Evolutionary conservation across 805 yeast genomes (phyloP), one percentile per base, ranked within the genome.

Genomic region (Candida oleophila): DNA sequence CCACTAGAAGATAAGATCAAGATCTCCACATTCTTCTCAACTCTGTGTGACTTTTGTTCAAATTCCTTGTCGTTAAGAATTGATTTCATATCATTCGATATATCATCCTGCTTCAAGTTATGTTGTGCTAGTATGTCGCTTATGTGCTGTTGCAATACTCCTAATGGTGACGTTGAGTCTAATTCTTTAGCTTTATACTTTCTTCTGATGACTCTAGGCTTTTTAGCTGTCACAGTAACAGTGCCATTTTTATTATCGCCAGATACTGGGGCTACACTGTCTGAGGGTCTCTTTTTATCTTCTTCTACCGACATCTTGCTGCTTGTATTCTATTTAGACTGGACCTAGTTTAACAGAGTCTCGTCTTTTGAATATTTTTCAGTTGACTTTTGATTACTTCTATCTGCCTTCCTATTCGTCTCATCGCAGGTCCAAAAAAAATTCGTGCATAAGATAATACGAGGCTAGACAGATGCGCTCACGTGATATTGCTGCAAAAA

Each of bases 131-230:
- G 60, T 9, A 90, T 56, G 42, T 79, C 82, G 30, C 79, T 74
- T 48, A 91, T 87, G 62, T 91, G 97, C 50, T 72, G 72, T 51
- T 82, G 79, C 38, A 92, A 73, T 4, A 89, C 87, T 5, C 97
- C 97, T 34, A 82, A 67, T 5, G 96, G 89, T 1, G 94, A 78
- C 0, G 95, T 87, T 28, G 85, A 77, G 49, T 90, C 97, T 11
- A 77, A 75, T 7, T 76, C 78, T 55, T 84, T 84, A 28, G 77
- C 69, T 60, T 78, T 81, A 57, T 83, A 85, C 57, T 80, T 80
- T 59, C 81, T 78, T 48, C 56, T 66, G 44, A 47, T 49, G 34
- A 56, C 57, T 44, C 62, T 66, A 12, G 57, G 50, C 40, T 58
- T 57, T 43, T 66, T 62, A 19, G 46, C 40, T 7, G 19, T 14